These are phyloP conservation scores for Penicillium nucicola DNA, from an alignment of 495 filamentous ascomycete genomes.

Conservation along the genomic window DNA sequence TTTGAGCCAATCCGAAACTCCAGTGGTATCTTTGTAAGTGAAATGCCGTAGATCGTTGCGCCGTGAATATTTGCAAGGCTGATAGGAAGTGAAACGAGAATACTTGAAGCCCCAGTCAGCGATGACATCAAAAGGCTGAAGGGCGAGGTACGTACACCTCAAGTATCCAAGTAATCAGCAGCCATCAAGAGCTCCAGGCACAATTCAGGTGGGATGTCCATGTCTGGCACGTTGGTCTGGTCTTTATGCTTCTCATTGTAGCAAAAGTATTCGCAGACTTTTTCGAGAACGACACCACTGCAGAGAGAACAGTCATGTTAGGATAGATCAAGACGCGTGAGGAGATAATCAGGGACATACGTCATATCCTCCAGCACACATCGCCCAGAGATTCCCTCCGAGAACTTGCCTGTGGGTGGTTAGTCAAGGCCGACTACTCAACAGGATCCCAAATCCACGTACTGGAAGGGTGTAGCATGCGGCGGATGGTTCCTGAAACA, in stretches of 20 bases:
- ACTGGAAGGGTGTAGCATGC: conserved; percentile 83
- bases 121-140: not conserved
- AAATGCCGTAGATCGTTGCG: conserved; percentile 10
- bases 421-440: conserved; percentile 4
- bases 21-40: not conserved
- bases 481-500: conserved; percentile 71
- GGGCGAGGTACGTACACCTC: conserved; percentile 14
- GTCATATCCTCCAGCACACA: conserved; percentile 69
- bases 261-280: conserved; percentile 87
- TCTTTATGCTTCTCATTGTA: conserved; percentile 83
- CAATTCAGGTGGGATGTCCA: conserved; percentile 77
- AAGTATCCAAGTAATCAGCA: conserved; percentile 67
- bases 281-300: conserved; percentile 81
- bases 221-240: conserved; percentile 76
- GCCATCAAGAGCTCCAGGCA: conserved; percentile 80
- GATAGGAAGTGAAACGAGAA: not conserved
- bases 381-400: conserved; percentile 62
- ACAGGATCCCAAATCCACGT: conserved; percentile 20
- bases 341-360: conserved; percentile 43
- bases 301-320: not conserved
- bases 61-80: conserved; percentile 12
- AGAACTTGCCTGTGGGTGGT: conserved; percentile 57
- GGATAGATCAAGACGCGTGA: not conserved
- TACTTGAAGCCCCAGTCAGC: not conserved
- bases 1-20: conserved; percentile 12